Evolutionary conservation across 23 red algal species (phyloP).

Genomic region (Gracilaria domingensis): DNA sequence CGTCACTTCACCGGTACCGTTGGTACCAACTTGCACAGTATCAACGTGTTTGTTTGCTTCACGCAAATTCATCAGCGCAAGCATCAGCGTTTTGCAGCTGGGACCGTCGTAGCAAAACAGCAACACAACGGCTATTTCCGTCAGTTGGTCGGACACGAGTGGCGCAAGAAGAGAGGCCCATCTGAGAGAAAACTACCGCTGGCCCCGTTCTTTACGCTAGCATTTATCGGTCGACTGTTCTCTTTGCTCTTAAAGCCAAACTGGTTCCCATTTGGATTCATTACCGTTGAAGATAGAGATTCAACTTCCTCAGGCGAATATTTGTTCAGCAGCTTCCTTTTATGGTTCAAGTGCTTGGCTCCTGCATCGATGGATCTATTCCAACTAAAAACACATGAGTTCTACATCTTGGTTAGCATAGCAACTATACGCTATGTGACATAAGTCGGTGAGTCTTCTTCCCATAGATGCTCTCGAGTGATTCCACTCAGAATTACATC

Average conservation of each 20-base stretch:
- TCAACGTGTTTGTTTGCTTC: too few species aligned
- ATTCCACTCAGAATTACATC: background rate
- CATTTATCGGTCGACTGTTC: too few species aligned
- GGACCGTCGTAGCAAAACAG: too few species aligned
- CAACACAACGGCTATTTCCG: too few species aligned
- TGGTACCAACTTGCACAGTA: background rate
- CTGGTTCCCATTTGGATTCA: background rate
- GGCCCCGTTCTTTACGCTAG: background rate
- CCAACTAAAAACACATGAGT: too few species aligned
- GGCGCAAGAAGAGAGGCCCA: background rate
- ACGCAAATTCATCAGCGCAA: too few species aligned
- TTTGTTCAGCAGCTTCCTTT: background rate
- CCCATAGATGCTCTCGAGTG: background rate
- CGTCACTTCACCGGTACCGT: too few species aligned
- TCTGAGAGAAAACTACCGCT: background rate
- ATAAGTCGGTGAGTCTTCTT: slow-evolving; percentile 1
- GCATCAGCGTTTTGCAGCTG: too few species aligned
- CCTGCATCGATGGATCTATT: too few species aligned
- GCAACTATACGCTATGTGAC: background rate
- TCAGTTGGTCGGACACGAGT: too few species aligned
- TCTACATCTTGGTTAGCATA: background rate
- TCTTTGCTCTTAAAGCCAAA: background rate
- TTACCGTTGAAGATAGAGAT: background rate
- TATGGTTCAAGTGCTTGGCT: too few species aligned
- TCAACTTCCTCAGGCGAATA: background rate